phyloP scores from a whole-genome alignment of 2,329 filamentous ascomycete species.

The Sporothrix luriei region DNA sequence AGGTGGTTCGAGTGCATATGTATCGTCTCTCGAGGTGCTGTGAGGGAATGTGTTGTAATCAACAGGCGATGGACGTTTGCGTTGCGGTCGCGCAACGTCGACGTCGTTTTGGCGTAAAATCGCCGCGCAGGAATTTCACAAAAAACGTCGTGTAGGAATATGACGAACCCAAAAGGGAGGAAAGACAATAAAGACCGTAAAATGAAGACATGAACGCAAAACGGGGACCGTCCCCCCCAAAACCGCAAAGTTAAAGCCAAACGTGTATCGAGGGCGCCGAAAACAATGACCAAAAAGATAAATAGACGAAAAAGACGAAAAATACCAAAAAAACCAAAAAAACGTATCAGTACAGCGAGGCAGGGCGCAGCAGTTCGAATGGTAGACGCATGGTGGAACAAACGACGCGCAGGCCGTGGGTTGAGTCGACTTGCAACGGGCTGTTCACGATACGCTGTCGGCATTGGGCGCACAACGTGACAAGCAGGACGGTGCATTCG shows the following conservation, averaged over 20 bases:
- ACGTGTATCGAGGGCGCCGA: conserved; percentile 1
- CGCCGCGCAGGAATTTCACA: conserved; percentile 1
- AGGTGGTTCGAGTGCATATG: not conserved
- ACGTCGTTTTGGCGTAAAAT: not conserved
- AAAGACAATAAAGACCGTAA: not conserved
- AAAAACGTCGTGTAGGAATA: conserved; percentile 16
- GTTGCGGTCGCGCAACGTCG: too few species aligned
- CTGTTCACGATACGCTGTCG: not conserved
- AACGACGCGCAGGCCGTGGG: not conserved
- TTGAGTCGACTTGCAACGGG: not conserved
- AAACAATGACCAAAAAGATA: not conserved
- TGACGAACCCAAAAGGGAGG: not conserved
- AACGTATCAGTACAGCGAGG: conserved; percentile 1
- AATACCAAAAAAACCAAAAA: not conserved
- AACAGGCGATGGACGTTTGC: not conserved
- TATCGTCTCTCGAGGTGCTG: conserved; percentile 3
- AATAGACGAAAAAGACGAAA: not conserved
- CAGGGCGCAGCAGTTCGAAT: not conserved
- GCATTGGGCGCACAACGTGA: not conserved
- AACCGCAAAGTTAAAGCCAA: not conserved
- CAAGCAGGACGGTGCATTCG: not conserved
- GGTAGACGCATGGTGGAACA: not conserved
- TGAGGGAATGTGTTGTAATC: not conserved
- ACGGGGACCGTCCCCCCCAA: not conserved
- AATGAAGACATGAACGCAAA: conserved; percentile 5